These are phyloP conservation scores for Penicillium sp. DNA, from an alignment of 2,329 filamentous ascomycete species.

Conservation along the genomic window DNA sequence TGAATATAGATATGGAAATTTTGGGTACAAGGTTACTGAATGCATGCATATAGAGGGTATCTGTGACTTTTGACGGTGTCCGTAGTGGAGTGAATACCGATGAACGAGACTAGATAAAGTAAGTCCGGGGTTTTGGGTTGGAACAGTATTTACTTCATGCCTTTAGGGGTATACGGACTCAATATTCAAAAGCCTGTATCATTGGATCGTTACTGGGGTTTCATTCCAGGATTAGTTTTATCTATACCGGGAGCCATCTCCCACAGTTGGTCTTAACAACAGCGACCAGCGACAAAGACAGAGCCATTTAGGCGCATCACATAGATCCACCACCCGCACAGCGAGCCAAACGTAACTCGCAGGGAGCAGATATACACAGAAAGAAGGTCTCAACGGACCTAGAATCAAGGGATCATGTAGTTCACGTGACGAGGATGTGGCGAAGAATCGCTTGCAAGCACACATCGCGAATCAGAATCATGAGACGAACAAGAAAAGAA, in stretches of 20 bases:
- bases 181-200: not conserved
- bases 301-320: not conserved
- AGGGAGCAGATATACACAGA: slow-evolving; percentile 2
- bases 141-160: not conserved
- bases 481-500: slow-evolving; percentile 19
- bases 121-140: not conserved
- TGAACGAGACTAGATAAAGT: not conserved
- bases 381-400: slow-evolving; percentile 4
- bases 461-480: slow-evolving; percentile 25
- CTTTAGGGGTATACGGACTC: not conserved
- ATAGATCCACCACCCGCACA: not conserved
- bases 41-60: not conserved
- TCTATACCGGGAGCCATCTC: slow-evolving; percentile 13
- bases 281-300: not conserved
- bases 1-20: not conserved
- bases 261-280: not conserved
- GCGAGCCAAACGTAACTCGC: not conserved
- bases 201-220: slow-evolving; percentile 15
- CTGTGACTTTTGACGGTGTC: not conserved
- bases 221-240: slow-evolving; percentile 26
- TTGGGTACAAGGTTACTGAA: not conserved
- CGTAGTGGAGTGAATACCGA: not conserved
- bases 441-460: slow-evolving; percentile 31
- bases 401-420: slow-evolving; percentile 17
- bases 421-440: slow-evolving; percentile 26